Evolutionary conservation across 192 early-diverging fungal species (phyloP).

Genomic region (Mortierella hygrophila): DNA sequence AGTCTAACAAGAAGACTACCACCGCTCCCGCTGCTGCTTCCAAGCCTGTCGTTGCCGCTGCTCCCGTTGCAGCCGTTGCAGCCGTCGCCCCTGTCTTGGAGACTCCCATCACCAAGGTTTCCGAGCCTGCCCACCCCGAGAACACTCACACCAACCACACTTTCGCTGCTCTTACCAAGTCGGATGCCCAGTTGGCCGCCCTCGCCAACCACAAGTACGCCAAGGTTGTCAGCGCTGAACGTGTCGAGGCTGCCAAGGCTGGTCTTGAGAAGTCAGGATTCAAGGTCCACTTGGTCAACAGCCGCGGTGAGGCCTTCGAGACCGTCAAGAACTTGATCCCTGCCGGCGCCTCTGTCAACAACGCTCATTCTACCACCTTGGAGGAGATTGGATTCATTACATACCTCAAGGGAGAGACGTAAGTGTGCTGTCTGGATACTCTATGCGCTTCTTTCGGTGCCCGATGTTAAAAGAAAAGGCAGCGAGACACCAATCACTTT

Average conservation of each 20-base stretch:
- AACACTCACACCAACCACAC: slow-evolving; percentile 52
- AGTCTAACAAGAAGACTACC: slow-evolving; percentile 29
- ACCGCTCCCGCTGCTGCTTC: neutral
- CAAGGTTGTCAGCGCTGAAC: slow-evolving; percentile 30
- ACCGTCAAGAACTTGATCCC: slow-evolving; percentile 56
- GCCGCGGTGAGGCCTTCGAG: slow-evolving; percentile 51
- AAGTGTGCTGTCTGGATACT: slow-evolving; percentile 4
- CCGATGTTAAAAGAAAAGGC: too few species aligned
- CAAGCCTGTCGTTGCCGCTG: slow-evolving; percentile 5
- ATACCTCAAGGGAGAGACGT: slow-evolving; percentile 56
- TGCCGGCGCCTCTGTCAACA: slow-evolving; percentile 55
- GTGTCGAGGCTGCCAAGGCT: slow-evolving; percentile 39
- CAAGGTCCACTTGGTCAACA: slow-evolving; percentile 48
- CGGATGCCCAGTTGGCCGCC: slow-evolving; percentile 47
- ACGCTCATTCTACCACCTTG: slow-evolving; percentile 56
- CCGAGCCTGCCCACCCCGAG: slow-evolving; percentile 36
- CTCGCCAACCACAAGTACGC: slow-evolving; percentile 38
- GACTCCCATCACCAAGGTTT: neutral
- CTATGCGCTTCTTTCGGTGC: neutral
- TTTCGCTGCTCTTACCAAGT: slow-evolving; percentile 41
- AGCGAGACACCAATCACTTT: neutral
- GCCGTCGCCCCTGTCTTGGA: neutral
- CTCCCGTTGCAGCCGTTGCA: slow-evolving; percentile 6
- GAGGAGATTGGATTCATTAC: slow-evolving; percentile 61
- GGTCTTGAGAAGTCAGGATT: slow-evolving; percentile 53